Evolutionary conservation across 805 yeast species (phyloP).

Genomic region (Wickerhamomyces canadensis): DNA sequence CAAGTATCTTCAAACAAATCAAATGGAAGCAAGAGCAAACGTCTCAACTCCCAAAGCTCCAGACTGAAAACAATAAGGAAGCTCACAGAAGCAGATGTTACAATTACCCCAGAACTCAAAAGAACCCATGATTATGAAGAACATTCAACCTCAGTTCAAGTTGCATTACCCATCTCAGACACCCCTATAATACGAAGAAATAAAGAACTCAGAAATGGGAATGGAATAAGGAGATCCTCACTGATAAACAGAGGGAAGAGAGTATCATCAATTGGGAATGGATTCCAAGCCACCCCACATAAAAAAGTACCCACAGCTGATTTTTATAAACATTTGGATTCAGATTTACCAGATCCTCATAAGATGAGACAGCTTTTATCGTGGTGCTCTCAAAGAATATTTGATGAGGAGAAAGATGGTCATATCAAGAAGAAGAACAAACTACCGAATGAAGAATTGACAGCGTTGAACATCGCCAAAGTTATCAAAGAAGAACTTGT

Average conservation of each 20-base stretch:
- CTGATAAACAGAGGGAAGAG: slow-evolving; percentile 61
- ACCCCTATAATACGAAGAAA: slow-evolving; percentile 34
- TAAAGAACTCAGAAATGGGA: slow-evolving; percentile 25
- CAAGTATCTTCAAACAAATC: too few species aligned
- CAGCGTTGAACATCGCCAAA: slow-evolving; percentile 48
- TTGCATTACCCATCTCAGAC: slow-evolving; percentile 30
- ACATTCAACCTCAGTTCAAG: slow-evolving; percentile 21
- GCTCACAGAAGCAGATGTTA: slow-evolving; percentile 1
- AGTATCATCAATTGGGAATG: slow-evolving; percentile 70
- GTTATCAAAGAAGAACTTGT: slow-evolving; percentile 61
- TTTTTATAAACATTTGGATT: slow-evolving; percentile 58
- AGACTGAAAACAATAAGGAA: background rate
- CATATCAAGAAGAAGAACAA: slow-evolving; percentile 20
- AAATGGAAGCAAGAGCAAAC: background rate
- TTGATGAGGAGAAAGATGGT: slow-evolving; percentile 24
- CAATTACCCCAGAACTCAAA: background rate
- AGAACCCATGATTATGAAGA: slow-evolving; percentile 14
- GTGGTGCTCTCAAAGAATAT: slow-evolving; percentile 58
- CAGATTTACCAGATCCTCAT: slow-evolving; percentile 63
- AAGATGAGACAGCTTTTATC: slow-evolving; percentile 62
- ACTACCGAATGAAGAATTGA: slow-evolving; percentile 32
- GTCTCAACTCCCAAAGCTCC: background rate
- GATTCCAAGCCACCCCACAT: slow-evolving; percentile 64
- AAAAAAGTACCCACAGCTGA: slow-evolving; percentile 47
- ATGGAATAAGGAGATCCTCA: slow-evolving; percentile 41